Base-by-base conservation (phyloP, 2,329 filamentous ascomycete genomes). In the Fonsecaea multimorphosa region DNA sequence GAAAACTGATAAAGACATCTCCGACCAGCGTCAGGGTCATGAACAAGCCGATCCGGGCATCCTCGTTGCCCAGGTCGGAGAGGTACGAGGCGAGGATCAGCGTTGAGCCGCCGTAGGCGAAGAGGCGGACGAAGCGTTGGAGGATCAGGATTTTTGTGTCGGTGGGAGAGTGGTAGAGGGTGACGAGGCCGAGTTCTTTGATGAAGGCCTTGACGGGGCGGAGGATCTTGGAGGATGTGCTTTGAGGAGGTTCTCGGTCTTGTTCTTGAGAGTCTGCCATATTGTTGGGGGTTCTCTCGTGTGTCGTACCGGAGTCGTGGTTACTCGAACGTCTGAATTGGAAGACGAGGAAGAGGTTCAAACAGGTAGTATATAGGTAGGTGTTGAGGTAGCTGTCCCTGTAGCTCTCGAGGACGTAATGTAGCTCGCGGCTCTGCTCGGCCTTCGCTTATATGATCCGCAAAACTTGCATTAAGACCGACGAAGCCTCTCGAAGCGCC, bases 81-180 rank as follows among this genome's bases (percentile, higher is more conserved):
- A 89, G 83, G 73, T 88, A 89, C 16, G 87, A 83, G 11, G 85
- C 87, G 52, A 89, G 79, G 58, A 88, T 85, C 52, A 89, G 79
- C 0, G 86, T 84, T 22, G 83, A 84, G 61, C 84, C 84, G 55
- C 87, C 86, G 68, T 87, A 89, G n/a, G 87, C 86, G 70, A 89
- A 86, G 77, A 89, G 85, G 61, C 87, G 86, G 64, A 80, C 74
- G 68, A 80, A 80, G 5, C 78, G 78, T 71, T 80, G 78, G 8
- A 76, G 73, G 61, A 77, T 78, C 60, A 80, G 76, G 14, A 79
- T 72, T 65, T 80, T 79, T 31, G 78, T 74, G 61, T 80, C 78
- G 31, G 68, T 68, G 22, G 77, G 73, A 11, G 78, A 77, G 27
- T 72, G 70, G 74, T 75, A 79, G 65, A 80, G 72, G 1, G 78